Evolutionary conservation across 768 basidiomycete species (phyloP).

Genomic region (Rhodotorula toruloides): DNA sequence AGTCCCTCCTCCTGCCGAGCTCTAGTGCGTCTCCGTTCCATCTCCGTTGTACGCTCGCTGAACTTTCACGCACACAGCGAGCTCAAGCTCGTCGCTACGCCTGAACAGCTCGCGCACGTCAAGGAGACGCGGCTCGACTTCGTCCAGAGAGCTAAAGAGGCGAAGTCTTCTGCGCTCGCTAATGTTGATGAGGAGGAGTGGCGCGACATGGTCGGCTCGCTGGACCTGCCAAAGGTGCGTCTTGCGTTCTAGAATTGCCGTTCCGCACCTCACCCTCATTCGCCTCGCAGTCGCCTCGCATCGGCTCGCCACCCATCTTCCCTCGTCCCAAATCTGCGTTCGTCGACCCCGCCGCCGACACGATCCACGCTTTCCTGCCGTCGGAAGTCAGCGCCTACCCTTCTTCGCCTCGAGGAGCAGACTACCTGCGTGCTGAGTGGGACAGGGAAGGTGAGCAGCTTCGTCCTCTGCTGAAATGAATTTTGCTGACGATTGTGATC

Average conservation of each 20-base stretch:
- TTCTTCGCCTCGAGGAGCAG: not conserved
- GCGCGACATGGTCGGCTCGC: not conserved
- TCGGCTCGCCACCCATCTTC: constrained; percentile 10
- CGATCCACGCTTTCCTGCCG: not conserved
- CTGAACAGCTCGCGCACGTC: not conserved
- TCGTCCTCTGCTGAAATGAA: too few relatives aligned
- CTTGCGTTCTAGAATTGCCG: too few relatives aligned
- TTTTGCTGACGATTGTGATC: too few relatives aligned
- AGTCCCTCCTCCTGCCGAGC: not conserved
- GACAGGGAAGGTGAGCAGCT: constrained; percentile 13
- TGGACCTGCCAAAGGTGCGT: not conserved
- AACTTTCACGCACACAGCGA: not conserved
- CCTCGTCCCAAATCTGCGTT: not conserved
- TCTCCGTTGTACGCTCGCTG: not conserved
- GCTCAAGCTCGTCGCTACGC: not conserved
- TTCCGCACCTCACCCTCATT: too few relatives aligned
- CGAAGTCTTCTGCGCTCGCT: not conserved
- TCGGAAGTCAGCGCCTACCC: not conserved
- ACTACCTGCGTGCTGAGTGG: not conserved
- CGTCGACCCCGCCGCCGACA: not conserved
- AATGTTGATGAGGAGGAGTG: not conserved
- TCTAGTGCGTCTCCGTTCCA: not conserved
- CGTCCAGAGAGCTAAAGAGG: not conserved
- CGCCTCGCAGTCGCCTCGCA: not conserved
- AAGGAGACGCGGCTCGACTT: not conserved